Base-by-base conservation (phyloP, 1,139 yeast species). In the Debaryomyces robertsiae region DNA sequence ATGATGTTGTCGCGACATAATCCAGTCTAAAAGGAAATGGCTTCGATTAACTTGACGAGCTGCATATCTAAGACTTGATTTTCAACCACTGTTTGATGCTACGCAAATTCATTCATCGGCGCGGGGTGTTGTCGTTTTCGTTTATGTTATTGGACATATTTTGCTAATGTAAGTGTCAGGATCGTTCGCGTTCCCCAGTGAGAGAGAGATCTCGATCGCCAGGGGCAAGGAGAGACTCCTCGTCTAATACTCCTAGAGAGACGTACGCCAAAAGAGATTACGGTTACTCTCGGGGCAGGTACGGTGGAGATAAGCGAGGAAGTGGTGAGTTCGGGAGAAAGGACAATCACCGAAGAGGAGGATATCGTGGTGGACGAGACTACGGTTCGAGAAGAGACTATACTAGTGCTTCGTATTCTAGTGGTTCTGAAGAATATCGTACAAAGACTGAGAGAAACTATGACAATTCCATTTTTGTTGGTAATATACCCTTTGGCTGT, bases 401-500 rank as follows among this genome's bases (percentile, higher is more conserved):
- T 42, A 46, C 45, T 30, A 47, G 53, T 33, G 47, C 32, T 29
- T 40, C 42, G 19, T 57, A 57, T 38, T 50, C 54, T 42, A 60
- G 58, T 46, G 60, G 54, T 27, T 46, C 58, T 11, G 68, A 62
- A 33, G 70, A 60, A 18, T 65, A 64, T 47, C 61, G 67, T 35
- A 57, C 63, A 27, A 68, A 67, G 43, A 67, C 75, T n/a, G 83
- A 79, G 45, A 75, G 93, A 63, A 81, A 82, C 60, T 83, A 82
- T 56, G 79, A 75, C 41, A 82, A 84, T 57, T 81, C 88, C 45
- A 69, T 84, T 38, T 85, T 85, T 57, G 75, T 85, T 37, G 91
- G 93, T 5, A 85, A 85, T 56, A 69, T 85, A 43, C 88, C 93
- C 6, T 85, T 77, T 54, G 81, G 78, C 40, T 72, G 80, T 45